Base-by-base conservation (phyloP, 192 early-diverging fungal genomes). In the Powellomyces hirtus region DNA sequence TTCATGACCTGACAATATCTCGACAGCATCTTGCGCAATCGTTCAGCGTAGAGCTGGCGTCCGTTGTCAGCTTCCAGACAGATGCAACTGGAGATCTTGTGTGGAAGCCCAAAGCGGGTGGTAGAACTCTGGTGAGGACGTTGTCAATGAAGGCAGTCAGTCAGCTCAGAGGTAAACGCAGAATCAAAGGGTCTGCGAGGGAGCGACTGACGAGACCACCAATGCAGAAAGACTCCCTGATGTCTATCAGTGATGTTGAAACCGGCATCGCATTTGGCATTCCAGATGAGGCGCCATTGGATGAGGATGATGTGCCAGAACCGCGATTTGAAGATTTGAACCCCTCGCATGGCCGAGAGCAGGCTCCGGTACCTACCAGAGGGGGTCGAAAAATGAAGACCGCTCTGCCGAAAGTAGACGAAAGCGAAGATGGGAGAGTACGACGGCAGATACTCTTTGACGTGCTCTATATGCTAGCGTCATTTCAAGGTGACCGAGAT, bases 401-500 rank as follows among this genome's bases (percentile, higher is more conserved):
- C 22, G 33, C 49, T 26, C 49, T 6, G n/a, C 59, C 59, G n/a
- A 60, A 36, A 20, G 16, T 53, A 2, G 68, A 70, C 27, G 68
- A 70, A 8, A 37, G 40, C 6, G 68, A 70, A 13, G 59, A 70
- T 31, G 68, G 68, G 0, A 59, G 50, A 27, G 59, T 50, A 4
- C 20, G 36, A n/a, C 38, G 59, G 22, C 68, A 70, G 26, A 62
- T 70, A 2, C 27, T 70, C 2, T 70, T 70, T 33, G 68, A 70
- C 58, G 37, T 70, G 14, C 14, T 70, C 49, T 60, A 62, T 29
- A 52, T 61, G 49, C 49, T 70, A 2, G 67, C 34, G 2, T 61
- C 59, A 8, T 70, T 70, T 51, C 33, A 50, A 0, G 49, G 50
- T 53, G 68, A 70, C 34, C 38, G 68, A 0, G 68, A 61, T 37